Evolutionary conservation across 331 rosid species (phyloP).

Genomic region (Spiraea crenata): DNA sequence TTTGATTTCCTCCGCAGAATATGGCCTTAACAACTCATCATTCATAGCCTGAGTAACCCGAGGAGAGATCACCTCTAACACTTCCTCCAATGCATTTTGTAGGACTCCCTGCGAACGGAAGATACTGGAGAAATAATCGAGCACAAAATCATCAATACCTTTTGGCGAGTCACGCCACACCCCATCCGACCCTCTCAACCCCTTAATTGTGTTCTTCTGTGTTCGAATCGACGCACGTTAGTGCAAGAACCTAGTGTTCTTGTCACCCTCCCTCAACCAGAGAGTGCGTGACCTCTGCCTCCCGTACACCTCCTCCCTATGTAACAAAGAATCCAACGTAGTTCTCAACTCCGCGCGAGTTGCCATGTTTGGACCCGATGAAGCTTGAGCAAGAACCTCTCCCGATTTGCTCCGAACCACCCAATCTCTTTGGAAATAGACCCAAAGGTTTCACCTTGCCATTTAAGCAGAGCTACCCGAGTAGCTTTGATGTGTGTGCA

Average conservation of each 20-base stretch:
- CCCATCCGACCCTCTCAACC: not conserved
- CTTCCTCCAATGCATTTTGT: fast-evolving
- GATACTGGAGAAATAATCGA: no score
- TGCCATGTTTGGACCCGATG: fast-evolving
- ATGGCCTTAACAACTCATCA: not conserved
- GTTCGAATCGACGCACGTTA: not conserved
- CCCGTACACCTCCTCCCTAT: not conserved
- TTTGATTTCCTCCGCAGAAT: no score
- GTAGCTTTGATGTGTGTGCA: no score
- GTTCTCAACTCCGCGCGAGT: not conserved
- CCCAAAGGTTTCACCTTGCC: no score
- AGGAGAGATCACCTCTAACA: fast-evolving
- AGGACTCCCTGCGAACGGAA: not conserved
- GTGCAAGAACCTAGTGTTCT: fast-evolving
- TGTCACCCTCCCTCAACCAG: not conserved
- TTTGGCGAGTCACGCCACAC: not conserved
- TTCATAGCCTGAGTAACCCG: not conserved
- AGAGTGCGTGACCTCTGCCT: not conserved
- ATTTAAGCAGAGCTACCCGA: no score
- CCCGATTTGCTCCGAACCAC: no score
- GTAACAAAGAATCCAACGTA: not conserved
- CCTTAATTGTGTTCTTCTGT: not conserved
- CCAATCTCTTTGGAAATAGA: no score
- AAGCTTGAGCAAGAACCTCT: not conserved
- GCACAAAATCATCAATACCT: no score